Evolutionary conservation across 169 alveolate species (phyloP).

Genomic region (Babesia ovata): DNA sequence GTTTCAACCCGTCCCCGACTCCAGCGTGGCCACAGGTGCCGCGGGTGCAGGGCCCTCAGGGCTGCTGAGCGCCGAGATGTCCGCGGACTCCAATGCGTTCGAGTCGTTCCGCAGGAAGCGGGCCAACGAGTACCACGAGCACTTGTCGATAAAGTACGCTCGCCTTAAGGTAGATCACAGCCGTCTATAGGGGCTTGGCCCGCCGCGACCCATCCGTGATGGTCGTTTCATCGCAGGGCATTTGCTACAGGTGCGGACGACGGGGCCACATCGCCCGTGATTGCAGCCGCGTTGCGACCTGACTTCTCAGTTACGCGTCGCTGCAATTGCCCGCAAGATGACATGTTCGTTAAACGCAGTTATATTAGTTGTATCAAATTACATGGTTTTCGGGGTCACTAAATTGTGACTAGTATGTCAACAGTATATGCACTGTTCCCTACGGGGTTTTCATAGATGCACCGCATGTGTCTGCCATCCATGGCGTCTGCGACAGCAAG

Average conservation of each 20-base stretch:
- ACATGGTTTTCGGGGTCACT: not conserved
- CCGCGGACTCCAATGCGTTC: conserved; percentile 33
- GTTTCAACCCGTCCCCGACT: not conserved
- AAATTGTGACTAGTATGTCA: conserved; percentile 18
- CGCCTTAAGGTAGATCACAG: not conserved
- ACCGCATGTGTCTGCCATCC: not conserved
- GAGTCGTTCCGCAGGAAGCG: conserved; percentile 63
- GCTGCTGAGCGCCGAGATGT: not conserved
- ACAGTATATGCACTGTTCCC: conserved; percentile 36
- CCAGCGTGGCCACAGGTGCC: not conserved
- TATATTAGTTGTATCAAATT: too few relatives aligned
- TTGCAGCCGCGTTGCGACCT: conserved; percentile 20
- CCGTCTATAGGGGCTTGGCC: conserved; percentile 26
- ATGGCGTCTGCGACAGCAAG: conserved; percentile 22
- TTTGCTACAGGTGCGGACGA: conserved; percentile 46
- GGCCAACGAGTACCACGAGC: conserved; percentile 60
- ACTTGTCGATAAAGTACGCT: conserved; percentile 43
- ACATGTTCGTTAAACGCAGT: too few relatives aligned
- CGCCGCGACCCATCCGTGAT: conserved; percentile 48
- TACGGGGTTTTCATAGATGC: conserved; percentile 21
- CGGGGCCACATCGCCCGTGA: conserved; percentile 59
- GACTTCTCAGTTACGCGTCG: too few relatives aligned
- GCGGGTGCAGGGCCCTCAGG: not conserved
- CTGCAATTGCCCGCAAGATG: too few relatives aligned
- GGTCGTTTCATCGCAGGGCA: conserved; percentile 45